Conservation (phyloP, 1,139 yeast genomes). For the Pichia sp. region DNA sequence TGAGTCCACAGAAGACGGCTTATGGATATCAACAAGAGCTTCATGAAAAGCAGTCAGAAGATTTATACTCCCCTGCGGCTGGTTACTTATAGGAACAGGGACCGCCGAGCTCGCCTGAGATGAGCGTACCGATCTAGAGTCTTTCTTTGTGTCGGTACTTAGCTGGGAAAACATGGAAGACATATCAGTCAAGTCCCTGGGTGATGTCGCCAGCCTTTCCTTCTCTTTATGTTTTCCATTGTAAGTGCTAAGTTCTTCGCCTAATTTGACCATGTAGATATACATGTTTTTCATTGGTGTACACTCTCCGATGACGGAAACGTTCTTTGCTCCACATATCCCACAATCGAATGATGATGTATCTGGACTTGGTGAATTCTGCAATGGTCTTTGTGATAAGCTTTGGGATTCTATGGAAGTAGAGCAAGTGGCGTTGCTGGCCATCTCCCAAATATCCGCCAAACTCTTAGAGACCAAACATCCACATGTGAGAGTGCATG, state of each 20-base stretch:
- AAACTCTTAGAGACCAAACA: conserved; percentile 55
- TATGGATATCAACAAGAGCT: conserved; percentile 23
- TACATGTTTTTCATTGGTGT: conserved; percentile 47
- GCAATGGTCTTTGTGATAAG: no score
- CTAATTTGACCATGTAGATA: conserved; percentile 25
- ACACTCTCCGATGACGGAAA: conserved; percentile 37
- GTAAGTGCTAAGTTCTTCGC: conserved; percentile 17
- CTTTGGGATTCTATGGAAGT: no score
- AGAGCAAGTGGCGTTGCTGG: no score
- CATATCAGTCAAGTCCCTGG: conserved; percentile 17
- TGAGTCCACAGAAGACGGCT: conserved; percentile 8
- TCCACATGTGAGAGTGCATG: conserved; percentile 60
- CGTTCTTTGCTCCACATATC: conserved; percentile 34
- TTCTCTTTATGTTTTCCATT: neutral
- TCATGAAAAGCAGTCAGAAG: conserved; percentile 29
- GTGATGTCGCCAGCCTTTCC: no score
- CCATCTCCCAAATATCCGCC: no score
- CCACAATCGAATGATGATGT: conserved; percentile 43
- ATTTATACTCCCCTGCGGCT: conserved; percentile 10
- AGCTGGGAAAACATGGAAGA: conserved; percentile 7
- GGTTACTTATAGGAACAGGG: conserved; percentile 5
- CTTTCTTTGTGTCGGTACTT: no score
- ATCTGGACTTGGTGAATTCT: no score
- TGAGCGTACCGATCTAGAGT: no score
- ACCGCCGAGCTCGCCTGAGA: no score